phyloP scores from a whole-genome alignment of 2,329 filamentous ascomycete species.

The Pseudogymnoascus sp. region DNA sequence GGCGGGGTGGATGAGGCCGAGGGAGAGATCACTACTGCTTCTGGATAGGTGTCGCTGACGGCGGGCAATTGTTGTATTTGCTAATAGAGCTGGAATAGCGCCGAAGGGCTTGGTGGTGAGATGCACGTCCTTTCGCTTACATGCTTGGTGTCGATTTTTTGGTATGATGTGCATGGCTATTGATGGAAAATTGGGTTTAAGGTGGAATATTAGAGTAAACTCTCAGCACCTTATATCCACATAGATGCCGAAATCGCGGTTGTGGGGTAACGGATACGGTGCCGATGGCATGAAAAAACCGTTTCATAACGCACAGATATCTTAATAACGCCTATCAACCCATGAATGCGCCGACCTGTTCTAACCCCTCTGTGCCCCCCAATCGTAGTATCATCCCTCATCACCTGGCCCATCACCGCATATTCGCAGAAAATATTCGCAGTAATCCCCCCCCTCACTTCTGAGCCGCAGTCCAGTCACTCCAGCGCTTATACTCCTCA shows the following conservation, averaged over 20 bases:
- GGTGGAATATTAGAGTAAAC: background rate
- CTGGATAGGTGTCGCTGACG: background rate
- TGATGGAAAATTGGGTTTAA: background rate
- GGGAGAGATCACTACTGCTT: background rate
- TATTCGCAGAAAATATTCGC: background rate
- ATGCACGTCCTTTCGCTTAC: background rate
- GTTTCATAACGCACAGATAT: background rate
- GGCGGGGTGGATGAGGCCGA: background rate
- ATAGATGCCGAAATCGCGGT: background rate
- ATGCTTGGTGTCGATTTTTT: no score
- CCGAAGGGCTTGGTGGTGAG: background rate
- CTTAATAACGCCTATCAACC: background rate
- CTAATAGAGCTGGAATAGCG: background rate
- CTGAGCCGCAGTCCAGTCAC: conserved; percentile 50
- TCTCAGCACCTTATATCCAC: background rate
- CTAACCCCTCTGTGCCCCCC: background rate
- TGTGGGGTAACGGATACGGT: background rate
- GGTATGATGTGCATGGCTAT: no score
- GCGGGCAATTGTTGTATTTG: background rate
- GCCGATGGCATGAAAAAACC: background rate
- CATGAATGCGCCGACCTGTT: background rate
- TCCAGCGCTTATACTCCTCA: conserved; percentile 70
- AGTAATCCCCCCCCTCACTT: background rate
- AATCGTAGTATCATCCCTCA: background rate
- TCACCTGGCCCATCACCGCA: background rate